A percentile compares a stretch with the other conserved stretches of the same genome.
Conservation (phyloP, 345 rosid species). For the Salix caprea region DNA sequence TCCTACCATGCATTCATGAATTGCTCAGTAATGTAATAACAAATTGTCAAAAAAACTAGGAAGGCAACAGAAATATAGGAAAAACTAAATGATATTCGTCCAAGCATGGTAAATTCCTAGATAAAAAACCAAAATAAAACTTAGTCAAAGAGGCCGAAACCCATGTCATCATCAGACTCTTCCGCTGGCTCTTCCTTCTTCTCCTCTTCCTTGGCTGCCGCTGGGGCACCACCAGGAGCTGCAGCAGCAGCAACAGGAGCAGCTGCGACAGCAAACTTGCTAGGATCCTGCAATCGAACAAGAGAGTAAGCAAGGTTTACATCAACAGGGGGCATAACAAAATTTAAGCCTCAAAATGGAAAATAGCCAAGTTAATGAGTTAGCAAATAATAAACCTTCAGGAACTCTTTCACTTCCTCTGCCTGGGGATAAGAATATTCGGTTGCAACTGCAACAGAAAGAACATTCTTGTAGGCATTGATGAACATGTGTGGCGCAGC, state of each 20-base stretch:
- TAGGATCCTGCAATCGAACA: constrained; percentile 55
- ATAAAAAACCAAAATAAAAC: background rate
- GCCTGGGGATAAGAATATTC: constrained; percentile 79
- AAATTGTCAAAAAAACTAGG: no score
- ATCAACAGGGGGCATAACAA: background rate
- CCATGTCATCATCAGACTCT: constrained; percentile 93
- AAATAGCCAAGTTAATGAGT: background rate
- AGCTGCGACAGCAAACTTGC: constrained; percentile 58
- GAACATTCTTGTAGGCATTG: constrained; percentile 82
- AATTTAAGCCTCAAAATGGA: background rate
- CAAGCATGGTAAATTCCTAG: background rate
- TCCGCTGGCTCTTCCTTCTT: constrained; percentile 73
- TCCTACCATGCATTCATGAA: no score
- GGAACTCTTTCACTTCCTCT: constrained; percentile 77
- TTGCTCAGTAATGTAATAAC: no score
- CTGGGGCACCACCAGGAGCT: constrained; percentile 23
- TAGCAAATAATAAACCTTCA: constrained; percentile 41
- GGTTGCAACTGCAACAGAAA: constrained; percentile 64
- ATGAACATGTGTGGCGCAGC: constrained; percentile 92
- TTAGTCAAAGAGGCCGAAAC: constrained; percentile 72
- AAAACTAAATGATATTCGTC: background rate
- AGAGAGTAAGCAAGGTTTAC: no score
- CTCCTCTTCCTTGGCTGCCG: constrained; percentile 53
- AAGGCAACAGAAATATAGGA: background rate
- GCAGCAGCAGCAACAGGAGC: constrained; percentile 34